A percentile compares a stretch with the other conserved stretches of the same genome.
phyloP scores from a whole-genome alignment of 2,329 filamentous ascomycete species.

The Arthrinium phaeospermum region DNA sequence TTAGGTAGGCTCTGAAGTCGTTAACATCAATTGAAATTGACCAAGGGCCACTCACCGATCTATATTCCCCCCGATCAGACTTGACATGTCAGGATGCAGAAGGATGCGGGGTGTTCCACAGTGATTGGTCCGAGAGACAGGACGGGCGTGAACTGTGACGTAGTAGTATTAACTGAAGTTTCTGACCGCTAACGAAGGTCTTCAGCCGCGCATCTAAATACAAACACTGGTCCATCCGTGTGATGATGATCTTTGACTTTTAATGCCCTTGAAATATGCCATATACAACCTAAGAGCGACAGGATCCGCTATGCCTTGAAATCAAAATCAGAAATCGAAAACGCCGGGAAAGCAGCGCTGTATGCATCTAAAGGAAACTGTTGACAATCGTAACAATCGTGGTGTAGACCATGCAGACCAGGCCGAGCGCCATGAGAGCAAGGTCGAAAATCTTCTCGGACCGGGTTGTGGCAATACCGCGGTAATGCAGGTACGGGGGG shows the following conservation, averaged over 20 bases:
- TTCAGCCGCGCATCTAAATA: background rate
- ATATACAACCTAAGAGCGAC: conserved; percentile 3
- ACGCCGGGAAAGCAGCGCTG: conserved; percentile 11
- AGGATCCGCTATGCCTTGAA: conserved; percentile 9
- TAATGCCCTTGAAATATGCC: background rate
- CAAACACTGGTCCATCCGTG: background rate
- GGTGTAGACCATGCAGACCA: conserved; percentile 74
- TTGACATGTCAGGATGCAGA: background rate
- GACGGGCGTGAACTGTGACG: background rate
- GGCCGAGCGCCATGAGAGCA: conserved; percentile 65
- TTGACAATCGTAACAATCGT: conserved; percentile 64
- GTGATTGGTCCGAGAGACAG: background rate
- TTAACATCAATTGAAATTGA: background rate
- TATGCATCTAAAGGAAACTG: conserved; percentile 41
- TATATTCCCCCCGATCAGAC: too few relatives aligned
- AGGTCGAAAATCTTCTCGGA: conserved; percentile 65
- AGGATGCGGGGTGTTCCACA: background rate
- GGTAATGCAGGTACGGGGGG: conserved; percentile 73
- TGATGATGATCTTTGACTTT: background rate
- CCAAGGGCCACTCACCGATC: background rate
- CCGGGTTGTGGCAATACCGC: conserved; percentile 64
- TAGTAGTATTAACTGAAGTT: background rate
- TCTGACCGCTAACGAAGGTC: background rate
- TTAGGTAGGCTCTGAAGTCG: background rate
- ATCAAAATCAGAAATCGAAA: background rate